Evolutionary conservation across 75 land plant genomes (phyloP).

Genomic region (Pinus albicaulis): DNA sequence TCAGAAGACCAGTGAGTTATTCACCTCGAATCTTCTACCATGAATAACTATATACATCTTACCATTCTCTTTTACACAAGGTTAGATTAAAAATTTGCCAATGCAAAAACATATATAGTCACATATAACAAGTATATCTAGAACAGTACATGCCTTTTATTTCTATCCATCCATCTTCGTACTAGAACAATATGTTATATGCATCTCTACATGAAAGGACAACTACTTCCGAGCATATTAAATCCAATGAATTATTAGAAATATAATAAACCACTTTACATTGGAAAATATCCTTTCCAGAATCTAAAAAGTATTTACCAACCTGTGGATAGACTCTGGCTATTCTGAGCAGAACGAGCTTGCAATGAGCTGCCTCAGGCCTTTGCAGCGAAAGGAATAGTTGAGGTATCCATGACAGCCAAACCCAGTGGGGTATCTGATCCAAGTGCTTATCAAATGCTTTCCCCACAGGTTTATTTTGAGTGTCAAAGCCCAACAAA

Average conservation of each 20-base stretch:
- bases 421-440: constrained; percentile 93
- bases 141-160: neutral
- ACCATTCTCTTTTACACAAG: too few species aligned
- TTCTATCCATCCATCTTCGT: neutral
- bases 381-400: constrained; percentile 88
- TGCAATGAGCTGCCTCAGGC: constrained; percentile 88
- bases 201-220: neutral
- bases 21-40: too few species aligned
- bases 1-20: too few species aligned
- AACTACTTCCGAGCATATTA: neutral
- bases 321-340: constrained; percentile 92
- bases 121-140: neutral
- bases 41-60: too few species aligned
- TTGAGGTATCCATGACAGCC: constrained; percentile 99
- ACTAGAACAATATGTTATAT: neutral
- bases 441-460: constrained; percentile 88
- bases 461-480: constrained; percentile 79
- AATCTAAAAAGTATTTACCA: neutral
- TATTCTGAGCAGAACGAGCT: constrained; percentile 74
- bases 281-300: neutral
- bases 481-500: constrained; percentile 91
- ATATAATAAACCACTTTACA: neutral
- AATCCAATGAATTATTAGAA: neutral
- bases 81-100: neutral
- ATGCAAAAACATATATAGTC: neutral